Base-by-base conservation (phyloP, 164 flowering plant species). In the Vitis cinerea region DNA sequence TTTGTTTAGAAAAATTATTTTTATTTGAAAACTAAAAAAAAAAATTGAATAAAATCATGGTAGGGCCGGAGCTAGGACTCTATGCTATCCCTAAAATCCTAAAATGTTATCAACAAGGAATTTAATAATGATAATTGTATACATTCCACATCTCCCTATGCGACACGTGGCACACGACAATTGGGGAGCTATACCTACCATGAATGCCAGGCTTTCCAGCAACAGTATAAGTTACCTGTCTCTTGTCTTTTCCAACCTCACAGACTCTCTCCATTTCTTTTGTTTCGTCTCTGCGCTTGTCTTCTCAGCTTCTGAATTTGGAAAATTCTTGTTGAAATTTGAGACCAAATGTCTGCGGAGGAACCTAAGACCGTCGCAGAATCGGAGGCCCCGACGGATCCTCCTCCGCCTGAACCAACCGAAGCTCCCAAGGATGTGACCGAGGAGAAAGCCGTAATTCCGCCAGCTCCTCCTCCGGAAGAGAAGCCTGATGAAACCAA, bases 401-500 rank as follows among this genome's bases (percentile, higher is more conserved):
- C 81, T 50, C 72, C 77, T 2, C 69, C 70, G 0, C 64, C 75
- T 0, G 77, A 72, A 59, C 37, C 72, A 1, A 60, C 71, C 30
- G 78, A 75, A 47, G 37, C 73, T 29, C 67, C 80, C 4, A 73
- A 77, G 37, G 82, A 72, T 30, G 78, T 69, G 10, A 65, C 83
- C 3, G 78, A 79, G 75, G 88, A 85, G 73, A 83, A 85, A 75
- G 10, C 79, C 9, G 80, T 76, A 5, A 57, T 76, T 64, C 81
- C 83, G 4, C 63, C 73, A 3, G 67, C 68, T 2, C 61, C 69
- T 51, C 74, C 73, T 27, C 73, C 75, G 1, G 79, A 77, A 58
- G 80, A 76, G 30, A 78, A 82, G 65, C 72, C 79, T 8, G 85
- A 82, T 15, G 85, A 86, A 1, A 71, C 82, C 69, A 82, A 79